phyloP scores from a whole-genome alignment of 192 early-diverging fungal genomes.

The Irineochytrium annulatum region DNA sequence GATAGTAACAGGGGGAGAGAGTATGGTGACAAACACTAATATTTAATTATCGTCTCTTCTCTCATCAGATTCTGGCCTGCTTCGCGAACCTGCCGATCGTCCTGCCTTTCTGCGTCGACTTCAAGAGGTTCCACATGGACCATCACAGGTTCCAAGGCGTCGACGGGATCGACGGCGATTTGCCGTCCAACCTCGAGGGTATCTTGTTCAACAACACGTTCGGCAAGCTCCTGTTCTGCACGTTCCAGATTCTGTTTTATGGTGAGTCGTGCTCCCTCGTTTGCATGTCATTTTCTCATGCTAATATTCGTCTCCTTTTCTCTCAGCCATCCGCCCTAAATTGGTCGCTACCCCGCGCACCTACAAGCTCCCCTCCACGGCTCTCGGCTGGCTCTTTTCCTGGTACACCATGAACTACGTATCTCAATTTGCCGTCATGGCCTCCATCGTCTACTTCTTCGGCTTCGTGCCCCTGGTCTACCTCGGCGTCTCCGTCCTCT shows the following conservation, averaged over 20 bases:
- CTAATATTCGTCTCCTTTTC: conserved; percentile 28
- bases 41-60: no score
- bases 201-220: conserved; percentile 46
- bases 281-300: neutral
- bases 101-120: conserved; percentile 44
- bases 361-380: conserved; percentile 22
- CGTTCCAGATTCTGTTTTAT: conserved; percentile 43
- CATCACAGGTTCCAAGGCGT: conserved; percentile 98
- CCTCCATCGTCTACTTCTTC: conserved; percentile 29
- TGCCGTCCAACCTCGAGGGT: conserved; percentile 85
- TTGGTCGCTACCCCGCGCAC: conserved; percentile 27
- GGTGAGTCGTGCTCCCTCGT: conserved; percentile 14
- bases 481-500: conserved; percentile 32
- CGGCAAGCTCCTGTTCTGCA: conserved; percentile 41
- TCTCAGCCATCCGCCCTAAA: conserved; percentile 34
- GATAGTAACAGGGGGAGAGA: no score
- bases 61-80: conserved; percentile 70
- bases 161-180: conserved; percentile 86
- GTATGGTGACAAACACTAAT: no score
- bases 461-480: conserved; percentile 42
- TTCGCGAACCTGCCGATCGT: conserved; percentile 82
- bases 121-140: conserved; percentile 72
- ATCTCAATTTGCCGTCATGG: conserved; percentile 33
- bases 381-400: conserved; percentile 18
- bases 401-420: conserved; percentile 45